Base-by-base conservation (phyloP, 2,329 filamentous ascomycete species). In the Chrysoporthe austroafricana region DNA sequence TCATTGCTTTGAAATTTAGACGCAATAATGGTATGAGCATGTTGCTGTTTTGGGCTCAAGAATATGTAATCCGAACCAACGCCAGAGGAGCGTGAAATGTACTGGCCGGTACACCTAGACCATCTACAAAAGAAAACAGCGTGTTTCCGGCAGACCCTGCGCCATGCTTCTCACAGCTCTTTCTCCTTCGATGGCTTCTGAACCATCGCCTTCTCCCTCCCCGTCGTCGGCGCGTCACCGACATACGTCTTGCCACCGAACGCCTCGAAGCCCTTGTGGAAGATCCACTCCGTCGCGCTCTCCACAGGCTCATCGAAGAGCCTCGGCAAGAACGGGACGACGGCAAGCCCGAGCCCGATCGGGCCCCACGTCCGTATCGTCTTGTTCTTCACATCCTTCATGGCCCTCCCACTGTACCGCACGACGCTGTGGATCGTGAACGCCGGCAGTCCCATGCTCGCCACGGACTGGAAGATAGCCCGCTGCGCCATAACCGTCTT, bases 371-470 rank as follows among this genome's bases (percentile, higher is more conserved):
- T 96, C 73, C 95, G 84, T 34, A 98, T 68, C 4, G 82, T 87
- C 68, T 85, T 83, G 76, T 91, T 97, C 84, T 96, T 95, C 26
- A 85, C 84, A 73, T 92, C 84, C 81, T 95, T 97, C 82, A 99
- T 78, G n/a, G 93, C 93, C 50, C 84, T 85, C 0, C 96, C 94
- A 0, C 92, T 94, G 76, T 99, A 97, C 69, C 89, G 88, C 63
- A 99, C 96, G 6, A 98, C 91, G 70, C 90, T 94, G 79, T 97
- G 95, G 67, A 98, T 97, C 0, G 94, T 97, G 70, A 97, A 93
- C 0, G 94, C 95, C 0, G 95, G 96, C 72, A 98, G 79, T 1
- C 93, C 96, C 96, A 99, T 99, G 74, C 89, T 93, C 0, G 96
- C 96, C 60, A 99, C 70, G 71, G 88, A 89, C 81, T 99, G 96